These are phyloP conservation scores for Rosellinia necatrix DNA, from an alignment of 2,329 filamentous ascomycete species.

Conservation along the genomic window DNA sequence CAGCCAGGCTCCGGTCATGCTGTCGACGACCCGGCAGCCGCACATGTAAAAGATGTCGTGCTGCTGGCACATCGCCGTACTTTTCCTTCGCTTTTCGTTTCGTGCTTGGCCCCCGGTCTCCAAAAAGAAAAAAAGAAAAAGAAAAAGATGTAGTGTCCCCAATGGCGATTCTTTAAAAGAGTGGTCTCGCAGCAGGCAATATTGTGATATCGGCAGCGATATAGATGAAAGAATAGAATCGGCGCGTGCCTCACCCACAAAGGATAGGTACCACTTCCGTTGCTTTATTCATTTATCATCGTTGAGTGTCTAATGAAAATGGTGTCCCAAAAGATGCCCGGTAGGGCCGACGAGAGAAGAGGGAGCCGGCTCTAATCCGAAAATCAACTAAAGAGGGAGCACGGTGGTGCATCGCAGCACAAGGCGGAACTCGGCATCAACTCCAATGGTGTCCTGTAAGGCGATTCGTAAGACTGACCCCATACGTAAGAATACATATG, in stretches of 20 bases:
- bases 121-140: too few species aligned
- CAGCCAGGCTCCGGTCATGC: constrained; percentile 27
- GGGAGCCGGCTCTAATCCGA: neutral
- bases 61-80: constrained; percentile 31
- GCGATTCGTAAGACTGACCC: too few species aligned
- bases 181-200: neutral
- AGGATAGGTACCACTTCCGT: neutral
- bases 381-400: neutral
- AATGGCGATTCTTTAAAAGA: too few species aligned
- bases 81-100: neutral
- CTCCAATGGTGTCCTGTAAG: too few species aligned
- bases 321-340: neutral
- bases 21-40: constrained; percentile 33
- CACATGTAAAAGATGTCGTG: constrained; percentile 37
- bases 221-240: neutral
- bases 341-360: neutral
- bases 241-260: neutral
- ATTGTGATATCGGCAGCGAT: neutral
- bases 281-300: constrained; percentile 5
- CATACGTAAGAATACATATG: too few species aligned
- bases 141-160: too few species aligned
- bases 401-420: constrained; percentile 2
- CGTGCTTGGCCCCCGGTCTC: too few species aligned
- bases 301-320: neutral
- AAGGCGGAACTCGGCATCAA: constrained; percentile 11